A percentile compares a stretch with the other conserved stretches of the same genome.
Evolutionary conservation across 768 basidiomycete genomes (phyloP).

Genomic region (Serpula lacrymans): DNA sequence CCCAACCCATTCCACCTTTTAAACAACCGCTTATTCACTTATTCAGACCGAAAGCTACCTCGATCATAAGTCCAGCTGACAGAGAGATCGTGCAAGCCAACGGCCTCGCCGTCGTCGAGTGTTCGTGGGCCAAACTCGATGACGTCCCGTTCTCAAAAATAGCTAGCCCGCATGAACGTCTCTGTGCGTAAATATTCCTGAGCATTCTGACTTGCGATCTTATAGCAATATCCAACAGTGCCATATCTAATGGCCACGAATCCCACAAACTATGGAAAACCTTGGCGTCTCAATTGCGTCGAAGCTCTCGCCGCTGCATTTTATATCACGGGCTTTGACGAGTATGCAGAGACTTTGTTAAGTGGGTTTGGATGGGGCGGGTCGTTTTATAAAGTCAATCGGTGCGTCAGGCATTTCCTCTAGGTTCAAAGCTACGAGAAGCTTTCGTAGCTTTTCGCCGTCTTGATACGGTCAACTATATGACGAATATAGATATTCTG

Average conservation of each 20-base stretch:
- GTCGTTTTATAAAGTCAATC: constrained; percentile 84
- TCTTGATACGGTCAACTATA: no score
- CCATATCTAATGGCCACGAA: constrained; percentile 95
- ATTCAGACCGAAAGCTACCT: constrained; percentile 76
- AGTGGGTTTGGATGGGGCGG: constrained; percentile 89
- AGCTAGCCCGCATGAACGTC: constrained; percentile 85
- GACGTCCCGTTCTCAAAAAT: constrained; percentile 96
- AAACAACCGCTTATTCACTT: no score
- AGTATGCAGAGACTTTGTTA: constrained; percentile 75
- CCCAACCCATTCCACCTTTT: no score
- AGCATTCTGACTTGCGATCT: not conserved
- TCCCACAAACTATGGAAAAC: constrained; percentile 97
- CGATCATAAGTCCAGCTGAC: constrained; percentile 79
- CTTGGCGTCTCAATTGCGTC: constrained; percentile 93
- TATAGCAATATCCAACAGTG: constrained; percentile 45
- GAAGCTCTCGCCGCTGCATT: constrained; percentile 94
- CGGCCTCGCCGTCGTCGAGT: constrained; percentile 97
- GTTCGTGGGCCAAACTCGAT: constrained; percentile 94
- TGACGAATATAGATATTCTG: not conserved
- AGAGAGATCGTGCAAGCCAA: constrained; percentile 66
- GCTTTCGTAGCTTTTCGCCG: no score
- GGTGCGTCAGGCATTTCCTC: constrained; percentile 45
- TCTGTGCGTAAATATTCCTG: constrained; percentile 52
- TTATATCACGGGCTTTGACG: constrained; percentile 85
- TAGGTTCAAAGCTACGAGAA: no score